Conservation (phyloP, 192 early-diverging fungal species). For the Coemansia sp. region DNA sequence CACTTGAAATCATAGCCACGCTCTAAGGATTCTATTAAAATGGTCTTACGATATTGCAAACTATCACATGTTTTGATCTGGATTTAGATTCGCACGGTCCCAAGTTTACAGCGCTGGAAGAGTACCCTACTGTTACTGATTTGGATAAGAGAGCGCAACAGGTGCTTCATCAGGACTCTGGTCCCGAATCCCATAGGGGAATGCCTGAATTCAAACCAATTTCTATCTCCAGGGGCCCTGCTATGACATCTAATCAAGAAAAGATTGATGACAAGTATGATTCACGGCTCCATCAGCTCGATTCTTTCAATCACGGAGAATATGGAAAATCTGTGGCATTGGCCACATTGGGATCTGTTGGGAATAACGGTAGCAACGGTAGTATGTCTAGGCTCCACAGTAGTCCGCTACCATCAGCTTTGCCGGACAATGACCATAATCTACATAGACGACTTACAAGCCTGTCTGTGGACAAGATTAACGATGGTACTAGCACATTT, state of each 20-base stretch:
- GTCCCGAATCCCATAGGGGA: no score
- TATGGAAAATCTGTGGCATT: neutral
- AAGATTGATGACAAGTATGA: neutral
- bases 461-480: neutral
- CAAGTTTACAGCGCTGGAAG: no score
- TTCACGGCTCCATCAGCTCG: neutral
- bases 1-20: neutral
- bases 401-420: neutral
- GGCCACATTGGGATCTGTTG: neutral
- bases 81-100: neutral
- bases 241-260: neutral
- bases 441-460: neutral
- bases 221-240: neutral
- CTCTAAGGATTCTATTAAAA: neutral
- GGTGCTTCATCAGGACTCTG: no score
- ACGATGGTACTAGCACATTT: neutral
- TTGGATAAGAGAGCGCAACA: no score
- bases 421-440: neutral
- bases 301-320: neutral
- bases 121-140: no score
- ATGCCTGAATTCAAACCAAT: neutral
- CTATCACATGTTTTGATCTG: neutral
- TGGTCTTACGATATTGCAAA: neutral
- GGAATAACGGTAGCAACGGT: neutral
- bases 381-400: neutral